Evolutionary conservation across 2,329 filamentous ascomycete genomes (phyloP), one percentile per base, ranked within the genome.

Genomic region (Colletotrichum lindemuthianum): DNA sequence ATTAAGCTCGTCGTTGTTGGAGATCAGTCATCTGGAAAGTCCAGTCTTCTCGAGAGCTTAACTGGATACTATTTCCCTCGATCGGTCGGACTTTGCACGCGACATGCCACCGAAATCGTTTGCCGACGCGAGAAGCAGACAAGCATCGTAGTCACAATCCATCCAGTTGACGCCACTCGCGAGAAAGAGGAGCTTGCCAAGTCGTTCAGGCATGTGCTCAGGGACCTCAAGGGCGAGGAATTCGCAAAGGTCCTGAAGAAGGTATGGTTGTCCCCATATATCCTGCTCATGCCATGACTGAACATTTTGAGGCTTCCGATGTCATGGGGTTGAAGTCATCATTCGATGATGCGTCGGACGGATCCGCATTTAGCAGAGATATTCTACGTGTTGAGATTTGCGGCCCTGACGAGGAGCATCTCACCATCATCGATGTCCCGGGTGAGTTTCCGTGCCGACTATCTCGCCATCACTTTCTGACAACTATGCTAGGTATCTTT

Each of bases 11-110:
- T 91, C 40, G 92, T 94, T 8, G 92, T 95, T 9, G 92, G 92
- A 66, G 93, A 92, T 69, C 92, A 96, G 73, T 94, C 91, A 0
- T 93, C 92, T 47, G 92, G 92, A 71, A 96, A 96, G 81, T 93
- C 90, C 75, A 95, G 92, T 2, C 90, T 96, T 15, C 80, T 96
- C 36, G 92, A 96, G 73, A 93, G 78, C 15, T 66, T 86, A 37
- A 85, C 82, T 0, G 80, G 80, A 0, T 81, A 85, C 39, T 76
- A 78, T 0, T 83, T 85, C 43, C 82, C 83, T 5, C 76, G 80
- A 2, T 76, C 70, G 0, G 74, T 75, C 0, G 79, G 75, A 0
- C 77, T 84, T 1, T 84, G 83, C 49, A 85, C 83, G 0, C 76
- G 83, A 0, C 82, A 83, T 48, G 82, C 78, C 0, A 85, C 83